phyloP scores from a whole-genome alignment of 176 grass and related monocot genomes.

The Hsuehochloa calcarea region DNA sequence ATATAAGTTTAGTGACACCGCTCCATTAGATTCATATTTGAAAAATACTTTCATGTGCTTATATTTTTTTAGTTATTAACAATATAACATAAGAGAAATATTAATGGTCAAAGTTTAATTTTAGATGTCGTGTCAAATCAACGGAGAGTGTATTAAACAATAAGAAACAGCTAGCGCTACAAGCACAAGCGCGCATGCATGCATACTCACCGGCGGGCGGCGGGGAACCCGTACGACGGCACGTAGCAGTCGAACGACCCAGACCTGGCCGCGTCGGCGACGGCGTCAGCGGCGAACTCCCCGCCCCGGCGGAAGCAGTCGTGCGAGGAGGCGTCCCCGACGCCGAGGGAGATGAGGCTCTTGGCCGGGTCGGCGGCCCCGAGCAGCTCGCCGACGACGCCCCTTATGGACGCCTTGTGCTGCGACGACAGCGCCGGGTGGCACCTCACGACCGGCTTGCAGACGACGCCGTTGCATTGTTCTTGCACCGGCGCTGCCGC shows the following conservation, averaged over 20 bases:
- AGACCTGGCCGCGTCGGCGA: constrained; percentile 41
- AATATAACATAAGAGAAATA: neutral
- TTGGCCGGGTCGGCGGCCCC: neutral
- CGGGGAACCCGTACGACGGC: constrained; percentile 65
- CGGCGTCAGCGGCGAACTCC: constrained; percentile 52
- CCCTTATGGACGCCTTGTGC: constrained; percentile 68
- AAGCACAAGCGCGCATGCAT: too few species aligned
- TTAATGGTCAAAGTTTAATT: too few species aligned
- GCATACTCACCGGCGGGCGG: constrained; percentile 58
- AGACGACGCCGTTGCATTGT: neutral
- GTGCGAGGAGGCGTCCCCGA: constrained; percentile 76
- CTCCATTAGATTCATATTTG: neutral
- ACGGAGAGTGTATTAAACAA: neutral
- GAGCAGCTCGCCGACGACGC: constrained; percentile 59
- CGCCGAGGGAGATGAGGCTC: constrained; percentile 73
- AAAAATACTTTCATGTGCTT: too few species aligned
- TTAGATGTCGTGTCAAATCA: neutral
- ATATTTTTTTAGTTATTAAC: neutral
- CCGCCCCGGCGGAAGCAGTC: constrained; percentile 64
- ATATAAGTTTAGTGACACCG: too few species aligned
- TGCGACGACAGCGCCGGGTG: constrained; percentile 55
- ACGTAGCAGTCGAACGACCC: constrained; percentile 74
- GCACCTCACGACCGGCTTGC: constrained; percentile 33
- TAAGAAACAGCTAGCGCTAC: neutral
- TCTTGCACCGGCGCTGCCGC: neutral